A percentile compares a stretch with the other conserved stretches of the same genome.
phyloP scores from a whole-genome alignment of 108 stramenopile genomes.

The Cylindrotheca fusiformis region DNA sequence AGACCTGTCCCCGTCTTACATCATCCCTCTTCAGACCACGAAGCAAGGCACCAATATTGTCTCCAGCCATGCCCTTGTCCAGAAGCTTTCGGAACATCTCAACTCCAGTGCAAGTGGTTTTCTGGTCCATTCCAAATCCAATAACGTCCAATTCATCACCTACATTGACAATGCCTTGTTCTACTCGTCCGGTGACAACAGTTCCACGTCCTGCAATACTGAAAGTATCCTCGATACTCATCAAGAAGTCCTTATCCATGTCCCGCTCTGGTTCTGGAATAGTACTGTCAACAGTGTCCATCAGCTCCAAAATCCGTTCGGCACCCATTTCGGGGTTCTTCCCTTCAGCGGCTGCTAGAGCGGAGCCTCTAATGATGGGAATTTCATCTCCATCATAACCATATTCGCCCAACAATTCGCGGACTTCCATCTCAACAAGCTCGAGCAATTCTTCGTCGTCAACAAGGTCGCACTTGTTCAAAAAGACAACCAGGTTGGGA shows the following conservation, averaged over 20 bases:
- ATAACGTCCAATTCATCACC: constrained; percentile 96
- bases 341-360: constrained; percentile 96
- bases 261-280: constrained; percentile 93
- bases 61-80: constrained; percentile 96
- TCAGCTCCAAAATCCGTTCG: constrained; percentile 89
- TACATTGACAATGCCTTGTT: constrained; percentile 92
- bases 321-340: constrained; percentile 82
- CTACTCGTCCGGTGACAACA: constrained; percentile 98
- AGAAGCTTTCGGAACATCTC: constrained; percentile 99
- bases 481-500: constrained; percentile 97
- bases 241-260: constrained; percentile 98
- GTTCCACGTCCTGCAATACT: constrained; percentile 99
- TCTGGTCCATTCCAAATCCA: constrained; percentile 70
- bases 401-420: constrained; percentile 96
- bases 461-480: constrained; percentile 98
- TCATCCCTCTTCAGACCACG: constrained; percentile 98
- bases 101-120: constrained; percentile 97
- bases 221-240: constrained; percentile 99
- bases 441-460: constrained; percentile 98
- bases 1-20: constrained; percentile 94
- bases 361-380: constrained; percentile 95
- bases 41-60: constrained; percentile 96
- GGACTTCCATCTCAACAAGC: constrained; percentile 99
- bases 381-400: constrained; percentile 97
- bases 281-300: constrained; percentile 89